phyloP scores from a whole-genome alignment of 441 rosid species.

The Eugenia klotzschiana region DNA sequence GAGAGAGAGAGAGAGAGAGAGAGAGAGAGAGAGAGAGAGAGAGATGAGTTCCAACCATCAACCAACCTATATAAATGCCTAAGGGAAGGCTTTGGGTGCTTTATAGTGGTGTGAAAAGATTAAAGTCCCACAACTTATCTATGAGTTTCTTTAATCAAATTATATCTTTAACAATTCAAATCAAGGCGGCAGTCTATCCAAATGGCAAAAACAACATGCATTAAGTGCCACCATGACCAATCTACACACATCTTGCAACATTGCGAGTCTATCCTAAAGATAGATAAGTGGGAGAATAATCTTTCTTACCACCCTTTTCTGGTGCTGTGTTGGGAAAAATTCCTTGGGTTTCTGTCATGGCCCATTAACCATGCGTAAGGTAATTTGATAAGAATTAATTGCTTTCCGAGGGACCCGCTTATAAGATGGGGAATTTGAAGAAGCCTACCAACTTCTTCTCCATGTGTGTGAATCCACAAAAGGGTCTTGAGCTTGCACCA shows the following conservation, averaged over 20 bases:
- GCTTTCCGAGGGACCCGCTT: not conserved
- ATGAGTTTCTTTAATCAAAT: not conserved
- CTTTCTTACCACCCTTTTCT: not conserved
- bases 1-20: not conserved
- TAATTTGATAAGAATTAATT: not conserved
- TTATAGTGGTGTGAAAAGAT: not conserved
- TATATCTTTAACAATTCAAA: not conserved
- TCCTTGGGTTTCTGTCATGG: not conserved
- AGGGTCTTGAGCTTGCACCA: not conserved
- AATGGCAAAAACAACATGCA: not conserved
- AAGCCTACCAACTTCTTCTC: not conserved
- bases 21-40: not conserved
- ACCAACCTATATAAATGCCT: not conserved
- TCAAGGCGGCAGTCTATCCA: not conserved
- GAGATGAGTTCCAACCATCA: not conserved
- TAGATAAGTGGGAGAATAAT: not conserved
- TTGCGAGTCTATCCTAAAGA: not conserved
- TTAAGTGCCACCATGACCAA: not conserved
- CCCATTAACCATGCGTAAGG: not conserved
- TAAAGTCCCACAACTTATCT: not conserved
- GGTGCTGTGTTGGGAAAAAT: not conserved
- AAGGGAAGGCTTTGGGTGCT: not conserved
- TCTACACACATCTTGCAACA: not conserved
- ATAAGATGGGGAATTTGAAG: not conserved
- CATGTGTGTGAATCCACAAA: slow-evolving; percentile 2